These are phyloP conservation scores for Populus hybrid DNA, from an alignment of 441 rosid species.

Conservation along the genomic window DNA sequence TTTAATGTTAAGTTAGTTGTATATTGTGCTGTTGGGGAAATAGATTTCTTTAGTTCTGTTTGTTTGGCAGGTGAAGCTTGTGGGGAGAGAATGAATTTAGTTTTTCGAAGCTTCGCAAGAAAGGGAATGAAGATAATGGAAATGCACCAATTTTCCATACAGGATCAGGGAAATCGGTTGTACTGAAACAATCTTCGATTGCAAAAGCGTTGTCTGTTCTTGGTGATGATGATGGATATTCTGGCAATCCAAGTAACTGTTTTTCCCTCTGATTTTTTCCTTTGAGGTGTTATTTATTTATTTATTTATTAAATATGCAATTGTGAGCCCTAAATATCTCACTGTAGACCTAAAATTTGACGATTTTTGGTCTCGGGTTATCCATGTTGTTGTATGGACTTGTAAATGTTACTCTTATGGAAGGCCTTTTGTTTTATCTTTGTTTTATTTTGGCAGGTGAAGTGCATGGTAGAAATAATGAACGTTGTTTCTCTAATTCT, in stretches of 20 bases:
- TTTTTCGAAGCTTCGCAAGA: slow-evolving; percentile 53
- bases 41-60: neutral
- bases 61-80: slow-evolving; percentile 30
- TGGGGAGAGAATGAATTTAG: slow-evolving; percentile 22
- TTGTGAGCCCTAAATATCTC: too few relatives aligned
- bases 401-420: neutral
- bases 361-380: neutral
- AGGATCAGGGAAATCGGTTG: slow-evolving; percentile 62
- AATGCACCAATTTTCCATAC: slow-evolving; percentile 54
- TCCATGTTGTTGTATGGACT: neutral
- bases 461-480: slow-evolving; percentile 9
- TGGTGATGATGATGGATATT: slow-evolving; percentile 22
- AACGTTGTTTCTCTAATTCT: slow-evolving; percentile 29
- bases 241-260: slow-evolving; percentile 27
- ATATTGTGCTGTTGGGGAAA: neutral
- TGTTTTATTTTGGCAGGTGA: slow-evolving; percentile 26
- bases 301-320: neutral
- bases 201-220: slow-evolving; percentile 58
- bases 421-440: too few relatives aligned
- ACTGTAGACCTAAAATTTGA: too few relatives aligned
- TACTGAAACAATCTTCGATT: slow-evolving; percentile 56
- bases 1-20: neutral
- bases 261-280: neutral
- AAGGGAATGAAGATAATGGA: slow-evolving; percentile 23
- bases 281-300: neutral